Evolutionary conservation across 2,329 filamentous ascomycete genomes (phyloP).

Genomic region (Emergomyces pasteurianus): DNA sequence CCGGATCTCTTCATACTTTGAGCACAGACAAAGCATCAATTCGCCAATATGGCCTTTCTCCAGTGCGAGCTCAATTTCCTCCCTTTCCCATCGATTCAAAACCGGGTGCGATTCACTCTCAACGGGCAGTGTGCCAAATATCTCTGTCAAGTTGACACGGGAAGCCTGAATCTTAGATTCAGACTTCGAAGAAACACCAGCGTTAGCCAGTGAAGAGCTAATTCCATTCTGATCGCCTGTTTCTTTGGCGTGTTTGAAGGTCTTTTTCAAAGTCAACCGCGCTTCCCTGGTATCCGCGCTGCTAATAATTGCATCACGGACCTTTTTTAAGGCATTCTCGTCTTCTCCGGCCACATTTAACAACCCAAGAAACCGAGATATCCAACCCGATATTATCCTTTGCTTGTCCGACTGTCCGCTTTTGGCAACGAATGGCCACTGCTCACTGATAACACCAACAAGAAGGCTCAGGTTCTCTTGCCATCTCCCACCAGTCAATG

Average conservation of each 20-base stretch:
- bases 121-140: slow-evolving; percentile 40
- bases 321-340: slow-evolving; percentile 32
- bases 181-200: background rate
- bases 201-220: slow-evolving; percentile 4
- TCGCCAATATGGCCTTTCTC: slow-evolving; percentile 62
- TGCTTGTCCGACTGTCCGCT: slow-evolving; percentile 35
- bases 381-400: slow-evolving; percentile 43
- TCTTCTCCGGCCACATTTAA: slow-evolving; percentile 44
- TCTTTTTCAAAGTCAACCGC: slow-evolving; percentile 24
- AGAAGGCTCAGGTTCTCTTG: slow-evolving; percentile 46
- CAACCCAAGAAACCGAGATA: slow-evolving; percentile 46
- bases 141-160: slow-evolving; percentile 38
- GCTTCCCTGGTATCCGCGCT: slow-evolving; percentile 28
- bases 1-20: slow-evolving; percentile 61
- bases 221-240: slow-evolving; percentile 8
- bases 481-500: slow-evolving; percentile 21
- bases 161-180: slow-evolving; percentile 7
- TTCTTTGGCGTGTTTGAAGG: slow-evolving; percentile 22
- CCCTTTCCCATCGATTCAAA: slow-evolving; percentile 55
- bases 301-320: slow-evolving; percentile 34
- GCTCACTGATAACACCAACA: slow-evolving; percentile 59
- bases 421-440: slow-evolving; percentile 58
- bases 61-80: slow-evolving; percentile 65
- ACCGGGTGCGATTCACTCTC: slow-evolving; percentile 32
- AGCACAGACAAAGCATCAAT: slow-evolving; percentile 64